These are phyloP conservation scores for Botrytis galanthina DNA, from an alignment of 2,329 filamentous ascomycete genomes.

Conservation along the genomic window DNA sequence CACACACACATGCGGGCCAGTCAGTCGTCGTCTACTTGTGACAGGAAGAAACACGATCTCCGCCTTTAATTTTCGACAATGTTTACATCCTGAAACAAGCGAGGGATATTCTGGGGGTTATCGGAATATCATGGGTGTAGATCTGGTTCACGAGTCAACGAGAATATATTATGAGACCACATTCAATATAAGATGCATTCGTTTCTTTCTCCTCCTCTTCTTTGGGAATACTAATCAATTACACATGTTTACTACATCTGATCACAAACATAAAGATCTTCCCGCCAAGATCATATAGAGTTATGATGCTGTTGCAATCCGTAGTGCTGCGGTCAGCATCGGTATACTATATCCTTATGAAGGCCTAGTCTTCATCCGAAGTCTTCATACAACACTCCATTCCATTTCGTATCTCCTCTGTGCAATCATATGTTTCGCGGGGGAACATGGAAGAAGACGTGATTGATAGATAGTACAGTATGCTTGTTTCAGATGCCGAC, in stretches of 20 bases:
- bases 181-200: neutral
- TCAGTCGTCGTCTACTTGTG: neutral
- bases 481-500: constrained; percentile 20
- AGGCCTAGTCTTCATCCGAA: neutral
- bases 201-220: neutral
- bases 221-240: neutral
- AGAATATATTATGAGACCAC: neutral
- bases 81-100: constrained; percentile 16
- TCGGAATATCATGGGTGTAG: neutral
- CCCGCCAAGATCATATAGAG: constrained; percentile 1
- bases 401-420: neutral
- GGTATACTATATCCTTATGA: neutral
- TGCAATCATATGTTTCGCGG: constrained; percentile 1
- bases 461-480: neutral
- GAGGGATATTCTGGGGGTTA: constrained; percentile 2
- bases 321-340: neutral
- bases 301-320: neutral
- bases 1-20: neutral
- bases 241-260: neutral
- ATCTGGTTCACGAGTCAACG: constrained; percentile 18
- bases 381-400: neutral
- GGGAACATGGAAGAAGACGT: constrained; percentile 10
- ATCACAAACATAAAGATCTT: neutral
- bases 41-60: neutral
- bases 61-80: constrained; percentile 4